A percentile compares a stretch with the other conserved stretches of the same genome.
phyloP scores from a whole-genome alignment of 192 early-diverging fungal species.

The Mortierella claussenii region DNA sequence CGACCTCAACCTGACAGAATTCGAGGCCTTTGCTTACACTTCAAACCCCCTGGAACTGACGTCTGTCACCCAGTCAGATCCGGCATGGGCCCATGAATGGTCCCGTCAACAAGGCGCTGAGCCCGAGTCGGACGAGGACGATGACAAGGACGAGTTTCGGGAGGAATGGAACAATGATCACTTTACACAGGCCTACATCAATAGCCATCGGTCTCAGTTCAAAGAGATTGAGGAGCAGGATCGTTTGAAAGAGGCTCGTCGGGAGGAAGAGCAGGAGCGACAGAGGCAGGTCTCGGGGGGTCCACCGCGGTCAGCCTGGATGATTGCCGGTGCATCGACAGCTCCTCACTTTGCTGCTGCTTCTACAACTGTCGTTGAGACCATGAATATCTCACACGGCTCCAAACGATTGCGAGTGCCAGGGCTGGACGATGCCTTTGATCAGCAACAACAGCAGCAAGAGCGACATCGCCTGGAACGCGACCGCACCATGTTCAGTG shows the following conservation, averaged over 20 bases:
- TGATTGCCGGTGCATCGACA: conserved; percentile 17
- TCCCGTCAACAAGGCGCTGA: background rate
- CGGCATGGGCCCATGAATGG: conserved; percentile 22
- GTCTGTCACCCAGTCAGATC: background rate
- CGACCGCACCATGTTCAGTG: background rate
- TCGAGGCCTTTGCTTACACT: conserved; percentile 11
- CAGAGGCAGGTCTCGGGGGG: conserved; percentile 11
- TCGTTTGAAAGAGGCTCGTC: conserved; percentile 30
- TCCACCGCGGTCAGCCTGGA: conserved; percentile 20
- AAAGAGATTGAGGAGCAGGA: conserved; percentile 40
- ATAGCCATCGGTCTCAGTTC: conserved; percentile 35
- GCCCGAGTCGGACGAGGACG: conserved; percentile 4
- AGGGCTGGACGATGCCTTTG: conserved; percentile 12
- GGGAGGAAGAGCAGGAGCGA: conserved; percentile 29
- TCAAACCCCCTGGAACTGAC: background rate
- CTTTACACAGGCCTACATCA: conserved; percentile 49
- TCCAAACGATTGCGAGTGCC: conserved; percentile 20
- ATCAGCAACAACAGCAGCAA: background rate
- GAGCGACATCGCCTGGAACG: too few relatives aligned
- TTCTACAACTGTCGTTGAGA: background rate
- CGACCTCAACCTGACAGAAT: conserved; percentile 16
- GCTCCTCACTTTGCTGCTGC: background rate
- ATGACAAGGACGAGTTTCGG: conserved; percentile 41
- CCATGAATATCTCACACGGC: background rate
- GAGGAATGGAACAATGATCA: conserved; percentile 52